Evolutionary conservation across 192 early-diverging fungal species (phyloP).

Genomic region (Coemansia sp.): DNA sequence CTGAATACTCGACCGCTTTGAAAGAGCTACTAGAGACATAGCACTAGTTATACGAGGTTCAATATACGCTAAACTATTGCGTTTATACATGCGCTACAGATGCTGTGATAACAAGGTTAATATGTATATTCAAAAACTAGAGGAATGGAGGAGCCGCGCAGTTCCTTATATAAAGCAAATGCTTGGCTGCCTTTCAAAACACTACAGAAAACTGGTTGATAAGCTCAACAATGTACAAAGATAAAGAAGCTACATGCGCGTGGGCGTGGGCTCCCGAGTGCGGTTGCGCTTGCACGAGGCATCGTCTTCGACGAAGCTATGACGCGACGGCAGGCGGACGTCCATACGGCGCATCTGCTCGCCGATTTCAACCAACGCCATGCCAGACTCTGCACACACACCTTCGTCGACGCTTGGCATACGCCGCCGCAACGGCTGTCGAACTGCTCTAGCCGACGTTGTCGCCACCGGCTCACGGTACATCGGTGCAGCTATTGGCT

Average conservation of each 20-base stretch:
- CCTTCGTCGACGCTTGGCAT: background rate
- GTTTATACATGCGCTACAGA: no score
- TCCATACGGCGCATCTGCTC: conserved; percentile 49
- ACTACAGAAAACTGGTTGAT: background rate
- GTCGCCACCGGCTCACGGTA: conserved; percentile 4
- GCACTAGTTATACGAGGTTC: no score
- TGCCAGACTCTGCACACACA: background rate
- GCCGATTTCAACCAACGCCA: conserved; percentile 34
- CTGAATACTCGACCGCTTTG: conserved; percentile 53
- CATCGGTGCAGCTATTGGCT: background rate
- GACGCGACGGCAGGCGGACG: conserved; percentile 2
- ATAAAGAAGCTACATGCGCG: conserved; percentile 12
- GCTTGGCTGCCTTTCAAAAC: background rate
- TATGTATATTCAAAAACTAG: no score
- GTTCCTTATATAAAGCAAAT: background rate
- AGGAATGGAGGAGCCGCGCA: no score
- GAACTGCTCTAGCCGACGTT: background rate
- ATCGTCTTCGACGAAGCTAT: conserved; percentile 2
- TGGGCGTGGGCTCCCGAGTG: conserved; percentile 40
- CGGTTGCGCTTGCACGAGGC: conserved; percentile 42
- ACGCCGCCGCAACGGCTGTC: conserved; percentile 4
- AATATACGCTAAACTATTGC: no score
- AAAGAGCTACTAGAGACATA: background rate
- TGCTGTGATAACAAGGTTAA: no score
- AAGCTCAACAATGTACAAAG: background rate